These are phyloP conservation scores for Turnera subulata DNA, from an alignment of 345 rosid species.

Conservation along the genomic window DNA sequence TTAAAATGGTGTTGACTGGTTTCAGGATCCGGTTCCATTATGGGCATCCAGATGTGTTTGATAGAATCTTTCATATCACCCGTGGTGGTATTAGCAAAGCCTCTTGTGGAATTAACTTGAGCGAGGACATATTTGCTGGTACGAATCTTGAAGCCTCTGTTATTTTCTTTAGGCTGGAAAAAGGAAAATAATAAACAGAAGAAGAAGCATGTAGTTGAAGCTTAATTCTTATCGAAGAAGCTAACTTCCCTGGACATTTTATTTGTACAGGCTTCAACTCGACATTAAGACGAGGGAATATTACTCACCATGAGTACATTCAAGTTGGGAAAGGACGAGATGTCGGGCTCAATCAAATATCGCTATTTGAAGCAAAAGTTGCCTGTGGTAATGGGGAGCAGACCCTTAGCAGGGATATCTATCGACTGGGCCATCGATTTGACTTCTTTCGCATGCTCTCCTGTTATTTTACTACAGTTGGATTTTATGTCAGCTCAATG, in stretches of 20 bases:
- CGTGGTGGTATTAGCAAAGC: constrained; percentile 99
- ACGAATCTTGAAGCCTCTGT: constrained; percentile 15
- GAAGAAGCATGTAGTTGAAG: not conserved
- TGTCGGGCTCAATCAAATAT: constrained; percentile 94
- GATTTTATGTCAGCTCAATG: constrained; percentile 87
- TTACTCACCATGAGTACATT: constrained; percentile 98
- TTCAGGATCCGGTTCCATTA: constrained; percentile 93
- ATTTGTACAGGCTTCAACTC: constrained; percentile 76
- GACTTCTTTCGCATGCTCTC: constrained; percentile 98
- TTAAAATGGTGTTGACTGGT: constrained; percentile 18
- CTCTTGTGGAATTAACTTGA: constrained; percentile 87
- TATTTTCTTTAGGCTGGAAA: not conserved
- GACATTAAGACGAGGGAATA: constrained; percentile 81
- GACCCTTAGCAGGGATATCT: constrained; percentile 84
- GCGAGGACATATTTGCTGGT: constrained; percentile 99
- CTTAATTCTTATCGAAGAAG: not conserved
- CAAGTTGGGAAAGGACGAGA: constrained; percentile 99
- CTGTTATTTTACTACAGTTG: constrained; percentile 77
- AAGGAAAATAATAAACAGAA: not conserved
- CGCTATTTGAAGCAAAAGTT: constrained; percentile 96
- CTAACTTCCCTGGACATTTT: not conserved
- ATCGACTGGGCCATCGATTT: constrained; percentile 91
- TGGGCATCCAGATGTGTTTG: constrained; percentile 96
- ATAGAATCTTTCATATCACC: constrained; percentile 88
- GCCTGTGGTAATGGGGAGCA: constrained; percentile 99